Evolutionary conservation across 768 basidiomycete genomes (phyloP).

Genomic region (Amanita subjunquillea): DNA sequence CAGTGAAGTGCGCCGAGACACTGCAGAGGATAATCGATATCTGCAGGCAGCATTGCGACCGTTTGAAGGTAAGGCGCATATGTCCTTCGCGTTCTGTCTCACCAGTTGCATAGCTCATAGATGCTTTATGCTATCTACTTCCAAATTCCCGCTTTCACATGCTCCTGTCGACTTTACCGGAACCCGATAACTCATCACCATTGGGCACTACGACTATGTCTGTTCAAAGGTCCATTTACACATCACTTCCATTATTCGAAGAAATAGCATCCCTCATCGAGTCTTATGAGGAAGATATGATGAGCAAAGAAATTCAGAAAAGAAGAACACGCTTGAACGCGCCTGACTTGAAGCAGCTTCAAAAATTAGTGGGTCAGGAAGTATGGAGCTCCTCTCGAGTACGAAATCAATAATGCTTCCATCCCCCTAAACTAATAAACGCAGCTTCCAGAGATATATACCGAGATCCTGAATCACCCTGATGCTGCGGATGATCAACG

Average conservation of each 20-base stretch:
- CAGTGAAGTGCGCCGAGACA: constrained; percentile 67
- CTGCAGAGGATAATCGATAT: constrained; percentile 69
- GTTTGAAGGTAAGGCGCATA: constrained; percentile 36
- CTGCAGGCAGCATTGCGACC: constrained; percentile 49
- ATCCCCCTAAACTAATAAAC: constrained; percentile 5
- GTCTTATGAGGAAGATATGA: constrained; percentile 42
- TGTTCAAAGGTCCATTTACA: constrained; percentile 53
- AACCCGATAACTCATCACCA: constrained; percentile 71
- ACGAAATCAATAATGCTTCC: constrained; percentile 4
- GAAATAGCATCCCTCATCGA: constrained; percentile 63
- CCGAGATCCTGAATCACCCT: constrained; percentile 76
- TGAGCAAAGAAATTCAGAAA: constrained; percentile 64
- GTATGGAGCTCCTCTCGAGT: constrained; percentile 55
- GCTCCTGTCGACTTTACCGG: constrained; percentile 55
- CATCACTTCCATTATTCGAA: constrained; percentile 61
- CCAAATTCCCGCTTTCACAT: constrained; percentile 60
- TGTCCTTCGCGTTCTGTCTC: constrained; percentile 1
- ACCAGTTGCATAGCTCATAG: constrained; percentile 40
- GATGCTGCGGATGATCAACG: constrained; percentile 72
- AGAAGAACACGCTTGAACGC: constrained; percentile 72
- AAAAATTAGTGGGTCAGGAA: constrained; percentile 57
- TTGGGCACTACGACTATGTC: constrained; percentile 44
- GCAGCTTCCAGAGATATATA: constrained; percentile 67
- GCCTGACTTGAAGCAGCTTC: constrained; percentile 44
- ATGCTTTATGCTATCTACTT: constrained; percentile 59